Evolutionary conservation across 768 basidiomycete species (phyloP), one percentile per base, ranked within the genome.

Genomic region (Lanmaoa pseudosensibilis): DNA sequence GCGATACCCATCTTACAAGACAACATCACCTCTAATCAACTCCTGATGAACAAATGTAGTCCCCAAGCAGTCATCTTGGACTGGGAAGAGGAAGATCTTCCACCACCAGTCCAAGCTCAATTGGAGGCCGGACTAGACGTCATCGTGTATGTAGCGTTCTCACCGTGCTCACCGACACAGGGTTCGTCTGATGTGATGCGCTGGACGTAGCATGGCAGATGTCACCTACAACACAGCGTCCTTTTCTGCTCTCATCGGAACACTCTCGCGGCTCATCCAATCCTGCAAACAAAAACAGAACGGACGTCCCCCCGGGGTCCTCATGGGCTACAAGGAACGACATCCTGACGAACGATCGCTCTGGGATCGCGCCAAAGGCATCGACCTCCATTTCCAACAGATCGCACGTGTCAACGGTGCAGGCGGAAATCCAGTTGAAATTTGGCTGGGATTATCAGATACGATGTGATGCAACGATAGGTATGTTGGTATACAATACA

Each of bases 141-240:
- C 37, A 83, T 96, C 50, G 69, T 93, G 90, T 92, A 70, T 56
- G 88, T 77, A 11, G 21, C 10, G 34, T 32, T 49, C 51, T 33
- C 25, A 15, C 13, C 2, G 25, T 36, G 3, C 1, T 15, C 10
- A 10, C 39, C 0, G 16, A 30, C 16, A 23, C 25, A 1, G 16
- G 6, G 7, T 15, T 19, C 4, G 10, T 52, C 45, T 56, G 33
- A 55, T 39, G 13, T 43, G 32, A 47, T 36, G 11, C 13, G 15
- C 27, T 9, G 21, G 16, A 25, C 38, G n/a, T 61, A 94, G 93
- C 43, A 92, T 95, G 85, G 90, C 93, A 13, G 94, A 97, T 64
- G 91, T 95, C 9, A 88, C 92, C 1, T 96, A 95, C 75, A 96
- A 96, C 73, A 92, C 90, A 1, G 75, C 85, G 1, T 88, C 92